Base-by-base conservation (phyloP, 2,329 filamentous ascomycete species). In the Talaromyces albobiverticillius region DNA sequence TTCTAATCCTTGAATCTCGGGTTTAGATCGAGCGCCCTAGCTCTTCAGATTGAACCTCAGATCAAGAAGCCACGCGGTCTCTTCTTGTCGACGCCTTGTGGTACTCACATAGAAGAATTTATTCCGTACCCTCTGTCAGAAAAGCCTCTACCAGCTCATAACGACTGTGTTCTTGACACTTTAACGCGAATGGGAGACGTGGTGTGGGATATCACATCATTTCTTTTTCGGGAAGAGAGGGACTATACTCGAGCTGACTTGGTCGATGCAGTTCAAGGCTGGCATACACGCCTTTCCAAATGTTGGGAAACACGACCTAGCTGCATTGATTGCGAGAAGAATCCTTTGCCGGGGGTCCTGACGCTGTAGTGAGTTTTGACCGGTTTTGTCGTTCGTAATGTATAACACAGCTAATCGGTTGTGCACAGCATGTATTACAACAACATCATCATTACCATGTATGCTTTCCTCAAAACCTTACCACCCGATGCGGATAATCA, bases 311-410 rank as follows among this genome's bases (percentile, higher is more conserved):
- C 58, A 32, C 49, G 67, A 8, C 64, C 65, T 1, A 57, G 56
- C 3, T 69, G 67, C 31, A 57, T 69, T 22, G 54, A 56, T 4
- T 43, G 56, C 8, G 58, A 64, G 23, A 55, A 56, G 5, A 59
- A 55, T 8, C 31, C 56, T 0, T 59, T 64, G 14, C 66, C 66
- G 2, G 62, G 66, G 56, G 49, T 66, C 13, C 48, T 69, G 5
- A 57, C 57, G 18, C 48, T 69, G 2, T 64, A 67, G 66, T 68
- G 50, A 57, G 66, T 56, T n/a, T n/a, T 23, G 13, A 65, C 68
- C 49, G 57, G 66, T 56, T n/a, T n/a, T 23, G 13, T 14, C 14
- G 18, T 20, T 9, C 18, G 4, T 23, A 6, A 46, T 18, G 4
- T 26, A n/a, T 34, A 22, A 23, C 3, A n/a, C 34, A 45, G 36